These are phyloP conservation scores for Claviceps monticola DNA, from an alignment of 2,329 filamentous ascomycete species.

Conservation along the genomic window DNA sequence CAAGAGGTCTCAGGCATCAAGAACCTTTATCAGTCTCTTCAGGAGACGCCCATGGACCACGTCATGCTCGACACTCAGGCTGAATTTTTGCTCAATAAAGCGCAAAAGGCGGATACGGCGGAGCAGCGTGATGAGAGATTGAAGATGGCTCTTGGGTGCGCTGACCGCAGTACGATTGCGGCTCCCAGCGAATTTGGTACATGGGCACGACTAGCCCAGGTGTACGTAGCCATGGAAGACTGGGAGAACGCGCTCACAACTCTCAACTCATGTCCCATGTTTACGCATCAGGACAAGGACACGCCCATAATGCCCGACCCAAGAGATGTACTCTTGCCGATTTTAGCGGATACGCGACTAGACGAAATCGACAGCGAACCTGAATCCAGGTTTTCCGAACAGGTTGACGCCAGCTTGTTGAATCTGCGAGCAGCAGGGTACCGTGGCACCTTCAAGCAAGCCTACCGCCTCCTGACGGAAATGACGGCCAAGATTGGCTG, in stretches of 20 bases:
- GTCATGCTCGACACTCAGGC: slow-evolving; percentile 91
- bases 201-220: slow-evolving; percentile 85
- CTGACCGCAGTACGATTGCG: slow-evolving; percentile 86
- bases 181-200: slow-evolving; percentile 95
- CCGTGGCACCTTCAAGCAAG: slow-evolving; percentile 89
- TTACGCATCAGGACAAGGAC: slow-evolving; percentile 98
- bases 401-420: slow-evolving; percentile 74
- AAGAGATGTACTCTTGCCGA: slow-evolving; percentile 72
- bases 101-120: slow-evolving; percentile 37
- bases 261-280: slow-evolving; percentile 98
- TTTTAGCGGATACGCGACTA: slow-evolving; percentile 74
- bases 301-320: slow-evolving; percentile 89
- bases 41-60: slow-evolving; percentile 94
- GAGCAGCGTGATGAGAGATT: slow-evolving; percentile 52
- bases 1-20: slow-evolving; percentile 94
- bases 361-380: slow-evolving; percentile 94
- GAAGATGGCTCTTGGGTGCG: slow-evolving; percentile 80
- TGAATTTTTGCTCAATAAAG: slow-evolving; percentile 80
- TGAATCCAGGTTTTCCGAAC: slow-evolving; percentile 65
- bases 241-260: slow-evolving; percentile 94
- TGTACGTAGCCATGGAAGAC: slow-evolving; percentile 87
- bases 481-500: slow-evolving; percentile 95
- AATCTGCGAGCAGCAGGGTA: slow-evolving; percentile 81
- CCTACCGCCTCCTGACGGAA: slow-evolving; percentile 86
- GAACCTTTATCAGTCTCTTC: slow-evolving; percentile 73